Evolutionary conservation across 2,329 filamentous ascomycete species (phyloP).

Genomic region (Ceratocystis albifundus): DNA sequence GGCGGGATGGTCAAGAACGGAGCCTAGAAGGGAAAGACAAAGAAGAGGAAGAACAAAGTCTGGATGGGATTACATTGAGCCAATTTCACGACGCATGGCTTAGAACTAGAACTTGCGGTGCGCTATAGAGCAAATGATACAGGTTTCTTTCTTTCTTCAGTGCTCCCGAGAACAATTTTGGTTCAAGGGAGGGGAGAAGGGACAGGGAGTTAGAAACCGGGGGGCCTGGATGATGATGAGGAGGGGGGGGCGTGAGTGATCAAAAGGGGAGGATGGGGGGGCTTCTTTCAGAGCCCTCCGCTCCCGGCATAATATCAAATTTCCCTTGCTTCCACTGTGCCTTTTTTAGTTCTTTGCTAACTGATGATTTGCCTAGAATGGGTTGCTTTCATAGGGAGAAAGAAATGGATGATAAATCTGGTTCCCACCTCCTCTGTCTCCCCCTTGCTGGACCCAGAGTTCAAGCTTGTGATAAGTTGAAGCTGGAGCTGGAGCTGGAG

Average conservation of each 20-base stretch:
- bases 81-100: conserved; percentile 12
- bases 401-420: background rate
- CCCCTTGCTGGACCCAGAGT: background rate
- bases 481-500: background rate
- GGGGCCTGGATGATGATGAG: background rate
- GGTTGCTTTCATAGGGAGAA: background rate
- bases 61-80: conserved; percentile 6
- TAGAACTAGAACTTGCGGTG: background rate
- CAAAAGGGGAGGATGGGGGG: background rate
- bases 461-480: background rate
- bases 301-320: background rate
- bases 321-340: background rate
- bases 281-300: background rate
- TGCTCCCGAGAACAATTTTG: conserved; percentile 7
- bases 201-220: background rate
- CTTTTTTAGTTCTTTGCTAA: background rate
- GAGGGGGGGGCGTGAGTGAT: background rate
- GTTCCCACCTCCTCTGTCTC: too few relatives aligned
- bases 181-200: background rate
- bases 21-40: background rate
- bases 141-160: conserved; percentile 4
- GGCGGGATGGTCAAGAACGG: background rate
- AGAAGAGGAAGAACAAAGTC: conserved; percentile 2
- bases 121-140: background rate
- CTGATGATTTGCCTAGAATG: background rate